Evolutionary conservation across 1,284 basidiomycete genomes (phyloP), one percentile per base, ranked within the genome.

Genomic region (Melampsora larici-populina): DNA sequence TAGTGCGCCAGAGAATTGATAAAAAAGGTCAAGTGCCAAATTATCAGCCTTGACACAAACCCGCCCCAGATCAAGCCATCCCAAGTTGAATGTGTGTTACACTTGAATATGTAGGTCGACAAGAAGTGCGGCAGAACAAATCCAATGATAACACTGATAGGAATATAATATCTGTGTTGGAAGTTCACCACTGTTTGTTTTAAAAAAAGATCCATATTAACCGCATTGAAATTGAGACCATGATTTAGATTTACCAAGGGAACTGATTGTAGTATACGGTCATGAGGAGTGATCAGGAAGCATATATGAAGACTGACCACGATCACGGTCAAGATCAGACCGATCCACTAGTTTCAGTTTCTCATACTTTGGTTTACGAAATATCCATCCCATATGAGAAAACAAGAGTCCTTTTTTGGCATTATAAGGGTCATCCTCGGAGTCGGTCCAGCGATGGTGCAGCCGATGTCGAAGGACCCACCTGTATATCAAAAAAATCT

Each of bases 331-430:
- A n/a, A 92, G 85, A 81, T 93, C 91, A 46, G 88, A 87, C 66
- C 87, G 85, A 78, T 92, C 90, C 31, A 93, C 87, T 1, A 88
- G 82, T 43, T 86, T 85, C 84, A 92, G 86, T 43, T 88, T 86
- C 55, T 88, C 86, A 51, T 92, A 92, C 8, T 83, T 87, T 0
- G 90, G 88, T 82, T 91, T 91, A 84, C 86, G 89, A 82, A 92
- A 92, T 81, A 92, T 92, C 91, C 91, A 93, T 11, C 91, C 92
- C 85, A 92, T 88, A 80, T 92, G 91, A 5, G 90, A 89, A 82
- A 88, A 91, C 72, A 90, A 86, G 0, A 92, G 83, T 0, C 91
- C 91, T 58, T 87, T 86, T 0, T 90, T 90, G 0, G 91, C 91
- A 6, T 90, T 86, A 82, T 92, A 92, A 8, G 74, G 51, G 70